Percentiles rank a stretch among this genome's conserved stretches.
These are phyloP conservation scores for Corynespora cassiicola DNA, from an alignment of 2,329 filamentous ascomycete species.

Conservation along the genomic window DNA sequence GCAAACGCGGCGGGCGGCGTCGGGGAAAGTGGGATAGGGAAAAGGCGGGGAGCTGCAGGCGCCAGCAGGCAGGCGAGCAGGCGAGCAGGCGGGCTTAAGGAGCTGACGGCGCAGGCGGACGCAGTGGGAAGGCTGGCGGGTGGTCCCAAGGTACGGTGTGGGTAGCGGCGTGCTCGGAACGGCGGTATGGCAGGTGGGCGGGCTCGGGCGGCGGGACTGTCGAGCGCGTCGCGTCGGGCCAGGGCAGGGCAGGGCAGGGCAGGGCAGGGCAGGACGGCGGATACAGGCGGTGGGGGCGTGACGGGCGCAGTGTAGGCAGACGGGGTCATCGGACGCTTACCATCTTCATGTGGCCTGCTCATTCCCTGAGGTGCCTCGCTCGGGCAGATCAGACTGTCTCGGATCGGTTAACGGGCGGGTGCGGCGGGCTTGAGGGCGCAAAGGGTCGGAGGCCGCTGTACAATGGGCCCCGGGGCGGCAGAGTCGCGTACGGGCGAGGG, in stretches of 20 bases:
- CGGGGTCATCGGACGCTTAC: conserved; percentile 35
- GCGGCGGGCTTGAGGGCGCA: conserved; percentile 3
- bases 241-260: neutral
- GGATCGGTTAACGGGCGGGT: conserved; percentile 14
- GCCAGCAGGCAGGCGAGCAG: neutral
- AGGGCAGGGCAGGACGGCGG: neutral
- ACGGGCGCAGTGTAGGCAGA: conserved; percentile 8
- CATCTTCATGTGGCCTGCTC: conserved; percentile 49
- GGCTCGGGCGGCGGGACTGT: conserved; percentile 9
- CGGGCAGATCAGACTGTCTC: conserved; percentile 24
- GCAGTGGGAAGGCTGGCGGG: neutral
- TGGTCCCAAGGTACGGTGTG: conserved; percentile 5
- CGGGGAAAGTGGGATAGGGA: neutral
- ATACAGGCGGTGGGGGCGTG: neutral
- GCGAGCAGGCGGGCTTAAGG: no score
- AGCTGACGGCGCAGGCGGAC: neutral
- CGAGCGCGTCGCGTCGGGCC: conserved; percentile 2
- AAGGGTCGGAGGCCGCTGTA: conserved; percentile 8
- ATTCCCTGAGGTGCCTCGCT: conserved; percentile 45
- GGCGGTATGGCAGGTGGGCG: neutral
- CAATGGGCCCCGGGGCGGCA: neutral
- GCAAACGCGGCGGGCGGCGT: no score
- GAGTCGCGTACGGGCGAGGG: neutral
- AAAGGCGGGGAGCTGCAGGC: conserved; percentile 3
- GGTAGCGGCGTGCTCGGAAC: conserved; percentile 3